Evolutionary conservation across 345 rosid species (phyloP).

Genomic region (Draba incana): DNA sequence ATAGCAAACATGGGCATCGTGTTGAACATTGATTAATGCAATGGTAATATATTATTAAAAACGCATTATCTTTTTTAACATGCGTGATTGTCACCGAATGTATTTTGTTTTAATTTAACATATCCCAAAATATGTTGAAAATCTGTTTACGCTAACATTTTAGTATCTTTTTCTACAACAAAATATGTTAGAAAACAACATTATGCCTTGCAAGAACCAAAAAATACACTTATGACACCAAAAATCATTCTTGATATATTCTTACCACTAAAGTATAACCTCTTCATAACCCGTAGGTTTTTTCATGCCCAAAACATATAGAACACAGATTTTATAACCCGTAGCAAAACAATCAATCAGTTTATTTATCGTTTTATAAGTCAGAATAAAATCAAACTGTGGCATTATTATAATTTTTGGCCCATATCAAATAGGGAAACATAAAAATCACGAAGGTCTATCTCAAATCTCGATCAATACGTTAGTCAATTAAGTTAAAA

Average conservation of each 20-base stretch:
- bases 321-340: background rate
- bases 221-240: too few relatives aligned
- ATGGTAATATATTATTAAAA: too few relatives aligned
- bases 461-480: background rate
- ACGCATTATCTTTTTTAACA: too few relatives aligned
- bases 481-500: background rate
- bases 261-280: background rate
- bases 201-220: too few relatives aligned
- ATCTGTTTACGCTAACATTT: too few relatives aligned
- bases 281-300: background rate
- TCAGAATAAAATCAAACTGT: background rate
- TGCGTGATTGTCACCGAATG: too few relatives aligned
- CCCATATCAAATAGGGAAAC: constrained; percentile 1
- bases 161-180: too few relatives aligned
- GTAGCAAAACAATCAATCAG: background rate
- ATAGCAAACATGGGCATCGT: background rate
- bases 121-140: too few relatives aligned
- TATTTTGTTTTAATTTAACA: too few relatives aligned
- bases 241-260: background rate
- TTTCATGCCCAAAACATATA: background rate
- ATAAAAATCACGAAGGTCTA: background rate
- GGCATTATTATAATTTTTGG: background rate
- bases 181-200: too few relatives aligned
- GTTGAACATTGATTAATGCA: background rate
- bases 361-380: background rate